A percentile compares a stretch with the other conserved stretches of the same genome.
Conservation (phyloP, 345 rosid genomes). For the Acer negundo region DNA sequence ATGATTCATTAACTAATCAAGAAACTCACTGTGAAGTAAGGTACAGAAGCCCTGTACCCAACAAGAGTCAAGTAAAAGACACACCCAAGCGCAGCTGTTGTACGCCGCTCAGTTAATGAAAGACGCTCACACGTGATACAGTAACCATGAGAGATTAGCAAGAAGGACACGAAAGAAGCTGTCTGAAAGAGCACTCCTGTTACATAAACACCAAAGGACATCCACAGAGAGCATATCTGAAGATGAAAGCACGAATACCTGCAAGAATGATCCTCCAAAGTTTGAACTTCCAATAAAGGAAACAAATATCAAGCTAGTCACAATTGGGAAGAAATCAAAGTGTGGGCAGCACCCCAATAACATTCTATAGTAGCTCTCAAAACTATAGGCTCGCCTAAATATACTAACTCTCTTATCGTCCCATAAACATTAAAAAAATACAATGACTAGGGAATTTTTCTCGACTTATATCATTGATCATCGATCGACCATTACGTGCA, state of each 20-base stretch:
- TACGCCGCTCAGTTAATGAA: constrained; percentile 71
- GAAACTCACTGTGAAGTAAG: constrained; percentile 78
- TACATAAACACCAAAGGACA: constrained; percentile 92
- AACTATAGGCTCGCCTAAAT: not conserved
- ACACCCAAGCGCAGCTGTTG: constrained; percentile 83
- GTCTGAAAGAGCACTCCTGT: constrained; percentile 95
- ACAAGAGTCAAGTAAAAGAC: constrained; percentile 84
- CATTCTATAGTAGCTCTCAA: not conserved
- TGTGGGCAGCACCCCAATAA: not conserved
- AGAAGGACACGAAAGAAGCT: constrained; percentile 81
- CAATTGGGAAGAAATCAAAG: not conserved
- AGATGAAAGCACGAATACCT: constrained; percentile 91
- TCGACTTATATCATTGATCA: not conserved
- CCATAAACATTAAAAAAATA: not conserved
- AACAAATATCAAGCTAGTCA: not conserved
- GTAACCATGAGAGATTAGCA: constrained; percentile 92
- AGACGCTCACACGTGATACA: constrained; percentile 89
- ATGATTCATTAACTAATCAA: not conserved
- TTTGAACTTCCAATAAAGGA: constrained; percentile 1
- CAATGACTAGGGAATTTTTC: not conserved
- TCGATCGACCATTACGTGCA: not conserved
- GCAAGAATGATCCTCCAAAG: constrained; percentile 22
- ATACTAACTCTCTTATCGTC: not conserved
- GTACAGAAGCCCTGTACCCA: constrained; percentile 93
- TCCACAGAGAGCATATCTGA: constrained; percentile 87